Conservation (phyloP, 2,329 filamentous ascomycete genomes). For the Biscogniauxia sp. region DNA sequence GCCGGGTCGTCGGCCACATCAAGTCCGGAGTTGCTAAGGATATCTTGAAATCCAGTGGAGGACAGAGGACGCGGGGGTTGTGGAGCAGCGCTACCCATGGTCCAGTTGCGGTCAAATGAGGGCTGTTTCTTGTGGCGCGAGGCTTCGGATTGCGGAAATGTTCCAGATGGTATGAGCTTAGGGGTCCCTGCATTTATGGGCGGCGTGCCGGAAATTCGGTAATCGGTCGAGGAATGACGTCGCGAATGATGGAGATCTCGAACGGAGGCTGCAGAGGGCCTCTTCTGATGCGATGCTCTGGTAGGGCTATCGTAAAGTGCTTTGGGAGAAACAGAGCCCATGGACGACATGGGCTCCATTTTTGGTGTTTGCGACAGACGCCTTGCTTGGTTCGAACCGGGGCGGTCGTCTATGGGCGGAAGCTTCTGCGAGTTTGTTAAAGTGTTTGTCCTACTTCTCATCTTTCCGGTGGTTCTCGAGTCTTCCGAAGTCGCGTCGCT, state of each 20-base stretch:
- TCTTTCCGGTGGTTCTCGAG: slow-evolving; percentile 34
- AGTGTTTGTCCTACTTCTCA: slow-evolving; percentile 57
- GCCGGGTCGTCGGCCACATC: slow-evolving; percentile 43
- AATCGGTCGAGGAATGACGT: slow-evolving; percentile 84
- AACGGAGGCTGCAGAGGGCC: slow-evolving; percentile 78
- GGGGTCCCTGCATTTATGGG: slow-evolving; percentile 36
- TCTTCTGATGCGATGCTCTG: slow-evolving; percentile 50
- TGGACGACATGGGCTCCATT: slow-evolving; percentile 43
- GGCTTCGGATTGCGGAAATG: slow-evolving; percentile 40
- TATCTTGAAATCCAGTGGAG: slow-evolving; percentile 50
- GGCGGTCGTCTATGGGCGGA: slow-evolving; percentile 42
- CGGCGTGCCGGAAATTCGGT: slow-evolving; percentile 45
- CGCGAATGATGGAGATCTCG: slow-evolving; percentile 80
- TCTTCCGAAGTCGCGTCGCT: slow-evolving; percentile 60
- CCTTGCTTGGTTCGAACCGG: slow-evolving; percentile 46
- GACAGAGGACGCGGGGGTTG: slow-evolving; percentile 47
- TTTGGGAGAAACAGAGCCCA: slow-evolving; percentile 40
- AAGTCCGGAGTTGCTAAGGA: slow-evolving; percentile 37
- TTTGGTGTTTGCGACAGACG: slow-evolving; percentile 54
- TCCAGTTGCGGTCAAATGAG: slow-evolving; percentile 71
- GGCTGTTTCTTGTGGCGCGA: slow-evolving; percentile 60
- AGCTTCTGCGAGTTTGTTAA: slow-evolving; percentile 49
- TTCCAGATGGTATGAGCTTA: slow-evolving; percentile 43
- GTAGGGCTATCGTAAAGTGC: slow-evolving; percentile 44
- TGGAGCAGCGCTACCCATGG: slow-evolving; percentile 51